A percentile compares a stretch with the other conserved stretches of the same genome.
phyloP scores from a whole-genome alignment of 352 stramenopile species.

The Phytopythium boreale region DNA sequence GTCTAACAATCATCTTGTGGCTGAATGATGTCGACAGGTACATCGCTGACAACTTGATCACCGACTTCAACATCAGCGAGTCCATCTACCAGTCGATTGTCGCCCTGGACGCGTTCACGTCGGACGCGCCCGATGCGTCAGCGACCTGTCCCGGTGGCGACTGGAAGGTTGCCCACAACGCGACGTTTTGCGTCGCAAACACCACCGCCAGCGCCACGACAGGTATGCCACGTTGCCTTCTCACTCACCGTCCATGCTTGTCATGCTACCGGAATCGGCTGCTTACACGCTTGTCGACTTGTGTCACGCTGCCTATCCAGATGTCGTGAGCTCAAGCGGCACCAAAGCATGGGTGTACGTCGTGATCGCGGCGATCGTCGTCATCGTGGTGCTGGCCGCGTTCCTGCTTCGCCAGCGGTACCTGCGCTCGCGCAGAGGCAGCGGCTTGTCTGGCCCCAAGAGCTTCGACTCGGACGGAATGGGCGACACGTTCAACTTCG shows the following conservation, averaged over 20 bases:
- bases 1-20: neutral
- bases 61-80: slow-evolving; percentile 34
- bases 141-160: slow-evolving; percentile 18
- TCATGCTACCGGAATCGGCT: neutral
- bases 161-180: slow-evolving; percentile 28
- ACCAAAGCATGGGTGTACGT: neutral
- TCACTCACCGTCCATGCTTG: too few species aligned
- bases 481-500: slow-evolving; percentile 22
- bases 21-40: slow-evolving; percentile 15
- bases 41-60: slow-evolving; percentile 27
- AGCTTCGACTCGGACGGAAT: slow-evolving; percentile 8
- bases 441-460: slow-evolving; percentile 4
- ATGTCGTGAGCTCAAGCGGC: neutral
- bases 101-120: slow-evolving; percentile 20
- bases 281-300: too few species aligned
- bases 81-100: slow-evolving; percentile 25
- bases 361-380: slow-evolving; percentile 1
- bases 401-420: slow-evolving; percentile 1
- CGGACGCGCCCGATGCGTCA: slow-evolving; percentile 15
- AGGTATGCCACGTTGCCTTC: too few species aligned
- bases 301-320: neutral
- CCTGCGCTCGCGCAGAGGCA: neutral
- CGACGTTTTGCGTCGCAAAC: slow-evolving; percentile 27
- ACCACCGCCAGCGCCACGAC: slow-evolving; percentile 2
- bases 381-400: neutral